Evolutionary conservation across 164 flowering plant genomes (phyloP).

Genomic region (Macadamia tetraphylla): DNA sequence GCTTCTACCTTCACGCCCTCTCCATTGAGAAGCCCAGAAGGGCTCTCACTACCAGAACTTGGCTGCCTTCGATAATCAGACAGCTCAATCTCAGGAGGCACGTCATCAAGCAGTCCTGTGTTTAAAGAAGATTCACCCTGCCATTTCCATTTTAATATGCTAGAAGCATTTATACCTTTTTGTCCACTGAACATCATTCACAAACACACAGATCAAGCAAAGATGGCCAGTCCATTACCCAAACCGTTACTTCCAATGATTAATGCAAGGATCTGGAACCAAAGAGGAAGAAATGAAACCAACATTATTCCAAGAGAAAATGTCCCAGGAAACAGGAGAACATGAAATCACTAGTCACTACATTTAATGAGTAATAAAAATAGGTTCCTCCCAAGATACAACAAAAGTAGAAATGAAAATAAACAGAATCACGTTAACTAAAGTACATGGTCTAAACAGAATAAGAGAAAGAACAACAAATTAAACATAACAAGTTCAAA

Average conservation of each 20-base stretch:
- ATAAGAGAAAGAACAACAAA: not conserved
- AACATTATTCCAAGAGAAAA: not conserved
- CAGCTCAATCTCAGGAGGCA: constrained; percentile 79
- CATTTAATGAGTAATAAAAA: not conserved
- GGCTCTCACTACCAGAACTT: constrained; percentile 94
- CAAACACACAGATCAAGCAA: constrained; percentile 28
- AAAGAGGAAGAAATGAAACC: not conserved
- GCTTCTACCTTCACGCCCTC: constrained; percentile 70
- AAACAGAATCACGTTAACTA: not conserved
- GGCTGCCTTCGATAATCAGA: constrained; percentile 67
- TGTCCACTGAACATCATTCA: constrained; percentile 75
- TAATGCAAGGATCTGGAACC: constrained; percentile 10
- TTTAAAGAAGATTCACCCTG: constrained; percentile 53
- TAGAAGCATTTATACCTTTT: constrained; percentile 39
- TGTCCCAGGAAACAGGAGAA: not conserved
- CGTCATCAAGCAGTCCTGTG: constrained; percentile 52
- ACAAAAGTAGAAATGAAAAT: not conserved
- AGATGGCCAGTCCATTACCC: constrained; percentile 64
- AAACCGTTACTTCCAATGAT: constrained; percentile 6
- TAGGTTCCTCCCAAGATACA: not conserved
- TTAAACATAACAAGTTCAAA: not conserved
- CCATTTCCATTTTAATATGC: constrained; percentile 58
- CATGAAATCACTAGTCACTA: not conserved
- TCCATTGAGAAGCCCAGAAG: constrained; percentile 90
- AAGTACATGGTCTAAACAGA: not conserved